Percentiles rank a stretch among this genome's conserved stretches.
Evolutionary conservation across 2,329 filamentous ascomycete genomes (phyloP).

Genomic region (Talaromyces sp.): DNA sequence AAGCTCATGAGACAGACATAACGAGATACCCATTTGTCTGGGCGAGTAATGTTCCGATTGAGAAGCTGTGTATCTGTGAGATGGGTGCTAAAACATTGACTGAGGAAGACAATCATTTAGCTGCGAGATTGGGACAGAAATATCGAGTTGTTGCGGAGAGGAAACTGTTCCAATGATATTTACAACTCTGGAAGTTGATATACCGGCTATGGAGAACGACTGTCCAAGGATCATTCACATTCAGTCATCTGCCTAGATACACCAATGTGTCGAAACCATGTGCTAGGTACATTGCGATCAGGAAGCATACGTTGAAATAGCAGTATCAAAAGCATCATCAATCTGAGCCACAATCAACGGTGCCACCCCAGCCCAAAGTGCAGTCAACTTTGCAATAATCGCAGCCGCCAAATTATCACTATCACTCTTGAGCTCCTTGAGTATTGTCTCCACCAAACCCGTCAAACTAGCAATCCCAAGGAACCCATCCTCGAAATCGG

Average conservation of each 20-base stretch:
- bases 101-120: conserved; percentile 39
- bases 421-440: conserved; percentile 13
- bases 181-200: not conserved
- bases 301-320: conserved; percentile 11
- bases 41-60: conserved; percentile 66
- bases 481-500: conserved; percentile 6
- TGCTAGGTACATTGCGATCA: conserved; percentile 1
- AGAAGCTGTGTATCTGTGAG: conserved; percentile 73
- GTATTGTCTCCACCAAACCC: conserved; percentile 3
- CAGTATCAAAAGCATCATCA: conserved; percentile 11
- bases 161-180: conserved; percentile 26
- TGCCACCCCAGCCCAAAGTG: conserved; percentile 7
- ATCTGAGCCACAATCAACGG: conserved; percentile 9
- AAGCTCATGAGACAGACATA: conserved; percentile 24
- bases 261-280: not conserved
- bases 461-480: conserved; percentile 13
- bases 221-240: not conserved
- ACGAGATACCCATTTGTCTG: conserved; percentile 57
- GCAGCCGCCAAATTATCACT: conserved; percentile 8
- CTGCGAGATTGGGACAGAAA: conserved; percentile 52
- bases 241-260: not conserved
- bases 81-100: conserved; percentile 78
- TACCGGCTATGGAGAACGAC: not conserved
- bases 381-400: conserved; percentile 8
- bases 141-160: conserved; percentile 52